phyloP scores from a whole-genome alignment of 2,329 filamentous ascomycete species.

The Sordariomycetes sp. region DNA sequence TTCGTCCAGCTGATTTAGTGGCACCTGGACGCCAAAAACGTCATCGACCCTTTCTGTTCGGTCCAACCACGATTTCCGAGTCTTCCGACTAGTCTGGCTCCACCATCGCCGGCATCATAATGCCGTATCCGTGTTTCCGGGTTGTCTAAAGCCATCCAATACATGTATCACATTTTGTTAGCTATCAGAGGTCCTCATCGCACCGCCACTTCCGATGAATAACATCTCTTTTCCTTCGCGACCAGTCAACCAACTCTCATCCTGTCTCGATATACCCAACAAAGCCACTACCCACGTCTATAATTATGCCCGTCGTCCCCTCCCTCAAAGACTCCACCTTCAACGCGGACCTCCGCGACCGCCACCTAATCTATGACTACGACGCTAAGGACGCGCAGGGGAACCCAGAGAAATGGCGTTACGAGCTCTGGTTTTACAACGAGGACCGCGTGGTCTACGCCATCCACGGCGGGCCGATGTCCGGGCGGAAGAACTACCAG shows the following conservation, averaged over 20 bases:
- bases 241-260: not conserved
- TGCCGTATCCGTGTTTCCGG: too few species aligned
- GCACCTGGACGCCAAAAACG: too few species aligned
- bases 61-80: too few species aligned
- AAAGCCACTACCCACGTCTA: not conserved
- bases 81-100: too few species aligned
- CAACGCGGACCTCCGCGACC: slow-evolving; percentile 35
- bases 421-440: slow-evolving; percentile 49
- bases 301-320: not conserved
- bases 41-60: too few species aligned
- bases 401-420: slow-evolving; percentile 44
- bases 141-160: too few species aligned
- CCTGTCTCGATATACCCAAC: not conserved
- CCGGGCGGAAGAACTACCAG: slow-evolving; percentile 38
- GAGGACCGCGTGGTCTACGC: slow-evolving; percentile 38
- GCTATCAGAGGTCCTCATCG: too few species aligned
- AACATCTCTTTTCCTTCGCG: too few species aligned
- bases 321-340: slow-evolving; percentile 17
- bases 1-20: too few species aligned
- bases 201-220: too few species aligned
- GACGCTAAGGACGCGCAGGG: slow-evolving; percentile 30
- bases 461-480: slow-evolving; percentile 48
- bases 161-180: too few species aligned
- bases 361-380: slow-evolving; percentile 45
- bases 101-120: too few species aligned